A percentile compares a stretch with the other conserved stretches of the same genome.
These are phyloP conservation scores for Capsella rubella DNA, from an alignment of 441 rosid species.

Conservation along the genomic window DNA sequence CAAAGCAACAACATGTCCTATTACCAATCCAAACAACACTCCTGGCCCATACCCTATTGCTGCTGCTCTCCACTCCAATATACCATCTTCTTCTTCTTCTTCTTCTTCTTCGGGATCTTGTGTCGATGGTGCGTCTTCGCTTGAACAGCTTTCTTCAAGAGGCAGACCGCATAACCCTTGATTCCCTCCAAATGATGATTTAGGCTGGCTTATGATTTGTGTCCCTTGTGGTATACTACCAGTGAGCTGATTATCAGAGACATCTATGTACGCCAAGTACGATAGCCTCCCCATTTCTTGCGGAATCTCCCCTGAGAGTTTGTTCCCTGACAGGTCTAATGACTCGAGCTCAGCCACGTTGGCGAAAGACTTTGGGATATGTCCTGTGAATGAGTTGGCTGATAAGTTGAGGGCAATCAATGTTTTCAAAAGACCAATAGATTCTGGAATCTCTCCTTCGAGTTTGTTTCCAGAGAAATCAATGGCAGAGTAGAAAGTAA, in stretches of 20 bases:
- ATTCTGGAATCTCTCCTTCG: constrained; percentile 45
- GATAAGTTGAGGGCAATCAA: constrained; percentile 45
- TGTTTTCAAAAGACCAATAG: constrained; percentile 39
- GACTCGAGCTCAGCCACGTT: constrained; percentile 27
- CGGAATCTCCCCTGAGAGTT: constrained; percentile 45
- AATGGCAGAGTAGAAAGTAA: constrained; percentile 13
- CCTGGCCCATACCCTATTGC: constrained; percentile 20
- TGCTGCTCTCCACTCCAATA: constrained; percentile 14
- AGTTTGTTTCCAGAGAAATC: constrained; percentile 42
- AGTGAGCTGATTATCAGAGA: constrained; percentile 37
- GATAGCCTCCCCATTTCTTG: constrained; percentile 30
- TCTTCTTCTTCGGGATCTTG: constrained; percentile 17
- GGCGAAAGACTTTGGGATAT: constrained; percentile 39
- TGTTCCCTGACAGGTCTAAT: constrained; percentile 51
- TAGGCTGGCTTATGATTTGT: constrained; percentile 40
- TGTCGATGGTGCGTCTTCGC: background rate
- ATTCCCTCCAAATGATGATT: constrained; percentile 30
- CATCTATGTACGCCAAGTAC: constrained; percentile 18
- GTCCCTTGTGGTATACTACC: constrained; percentile 45
- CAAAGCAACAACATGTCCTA: constrained; percentile 26
- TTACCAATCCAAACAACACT: constrained; percentile 16
- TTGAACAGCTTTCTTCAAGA: constrained; percentile 19
- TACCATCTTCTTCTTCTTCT: constrained; percentile 12
- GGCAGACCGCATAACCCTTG: constrained; percentile 30
- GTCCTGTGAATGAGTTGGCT: constrained; percentile 41